These are phyloP conservation scores for Chlorella sp. DNA, from an alignment of 139 green algal genomes.

Conservation along the genomic window DNA sequence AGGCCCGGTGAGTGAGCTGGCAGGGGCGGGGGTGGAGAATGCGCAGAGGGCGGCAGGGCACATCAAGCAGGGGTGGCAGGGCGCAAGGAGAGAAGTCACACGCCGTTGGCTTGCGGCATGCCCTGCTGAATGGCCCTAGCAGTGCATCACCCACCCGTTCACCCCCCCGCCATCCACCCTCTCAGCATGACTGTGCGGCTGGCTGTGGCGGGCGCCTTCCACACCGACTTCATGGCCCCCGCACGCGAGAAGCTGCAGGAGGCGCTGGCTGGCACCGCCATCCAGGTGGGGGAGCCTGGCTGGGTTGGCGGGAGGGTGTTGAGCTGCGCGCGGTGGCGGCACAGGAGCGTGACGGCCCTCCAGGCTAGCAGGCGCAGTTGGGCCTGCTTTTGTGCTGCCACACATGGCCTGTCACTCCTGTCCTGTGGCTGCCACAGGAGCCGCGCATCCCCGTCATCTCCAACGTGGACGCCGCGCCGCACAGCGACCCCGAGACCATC, in stretches of 20 bases:
- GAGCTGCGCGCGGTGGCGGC: too few relatives aligned
- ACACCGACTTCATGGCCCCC: constrained; percentile 96
- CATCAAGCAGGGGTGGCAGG: not conserved
- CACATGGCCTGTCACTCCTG: not conserved
- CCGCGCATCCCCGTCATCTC: constrained; percentile 97
- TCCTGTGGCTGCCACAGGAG: constrained; percentile 15
- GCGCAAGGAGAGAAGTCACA: too few relatives aligned
- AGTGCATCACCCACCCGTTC: too few relatives aligned
- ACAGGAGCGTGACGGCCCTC: too few relatives aligned
- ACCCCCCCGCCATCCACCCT: not conserved
- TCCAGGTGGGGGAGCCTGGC: constrained; percentile 44
- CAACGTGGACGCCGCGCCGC: constrained; percentile 96
- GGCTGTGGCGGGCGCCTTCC: constrained; percentile 98
- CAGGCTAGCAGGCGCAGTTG: not conserved
- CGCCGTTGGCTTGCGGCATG: not conserved
- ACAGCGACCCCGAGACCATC: constrained; percentile 95
- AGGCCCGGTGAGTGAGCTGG: constrained; percentile 47
- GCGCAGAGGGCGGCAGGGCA: not conserved
- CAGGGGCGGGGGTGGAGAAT: not conserved
- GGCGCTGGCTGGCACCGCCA: constrained; percentile 79
- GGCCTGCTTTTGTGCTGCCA: not conserved
- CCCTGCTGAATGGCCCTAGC: too few relatives aligned
- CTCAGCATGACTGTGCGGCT: constrained; percentile 88
- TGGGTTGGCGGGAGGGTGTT: too few relatives aligned
- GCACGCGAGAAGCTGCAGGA: constrained; percentile 87